Evolutionary conservation across 1,284 basidiomycete species (phyloP).

Genomic region (Leccinum pseudoinsigne): DNA sequence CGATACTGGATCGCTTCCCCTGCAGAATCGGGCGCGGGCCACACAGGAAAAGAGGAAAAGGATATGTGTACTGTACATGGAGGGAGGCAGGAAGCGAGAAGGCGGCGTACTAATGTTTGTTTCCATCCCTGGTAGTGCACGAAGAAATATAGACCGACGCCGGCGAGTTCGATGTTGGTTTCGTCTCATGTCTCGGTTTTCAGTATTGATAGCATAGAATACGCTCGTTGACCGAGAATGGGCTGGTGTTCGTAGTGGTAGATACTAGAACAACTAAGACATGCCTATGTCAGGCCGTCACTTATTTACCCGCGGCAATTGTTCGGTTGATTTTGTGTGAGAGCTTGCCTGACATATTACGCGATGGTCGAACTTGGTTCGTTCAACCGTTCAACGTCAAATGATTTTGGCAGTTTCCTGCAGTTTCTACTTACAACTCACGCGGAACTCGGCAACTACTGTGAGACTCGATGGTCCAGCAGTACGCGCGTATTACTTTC

Average conservation of each 20-base stretch:
- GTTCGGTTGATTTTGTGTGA: too few species aligned
- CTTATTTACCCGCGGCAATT: too few species aligned
- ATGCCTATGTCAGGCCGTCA: conserved; percentile 7
- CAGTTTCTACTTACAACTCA: too few species aligned
- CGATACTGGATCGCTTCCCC: background rate
- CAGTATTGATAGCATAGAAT: conserved; percentile 48
- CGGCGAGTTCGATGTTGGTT: conserved; percentile 63
- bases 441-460: too few species aligned
- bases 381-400: too few species aligned
- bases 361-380: too few species aligned
- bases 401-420: too few species aligned
- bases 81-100: background rate
- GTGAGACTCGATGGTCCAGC: too few species aligned
- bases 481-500: too few species aligned
- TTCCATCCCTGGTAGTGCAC: conserved; percentile 99
- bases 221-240: conserved; percentile 26
- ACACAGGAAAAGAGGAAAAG: background rate
- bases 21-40: background rate
- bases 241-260: conserved; percentile 6
- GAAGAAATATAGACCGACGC: conserved; percentile 82
- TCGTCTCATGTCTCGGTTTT: conserved; percentile 75
- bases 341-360: too few species aligned
- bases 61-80: background rate
- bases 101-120: conserved; percentile 70
- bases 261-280: conserved; percentile 5